phyloP scores from a whole-genome alignment of 805 yeast species.

The Schwanniomyces polymorphus region DNA sequence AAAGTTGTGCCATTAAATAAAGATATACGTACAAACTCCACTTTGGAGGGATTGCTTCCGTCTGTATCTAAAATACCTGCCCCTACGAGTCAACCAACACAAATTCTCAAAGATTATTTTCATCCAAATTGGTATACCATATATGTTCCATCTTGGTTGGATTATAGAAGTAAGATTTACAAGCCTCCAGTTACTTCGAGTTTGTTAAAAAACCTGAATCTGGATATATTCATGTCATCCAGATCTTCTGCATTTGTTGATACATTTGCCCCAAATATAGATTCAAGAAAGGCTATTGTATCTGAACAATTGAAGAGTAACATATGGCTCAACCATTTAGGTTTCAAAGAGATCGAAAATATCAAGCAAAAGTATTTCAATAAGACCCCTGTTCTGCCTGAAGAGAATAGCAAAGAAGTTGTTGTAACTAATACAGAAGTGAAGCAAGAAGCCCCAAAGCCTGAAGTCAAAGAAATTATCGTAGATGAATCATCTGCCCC shows the following conservation, averaged over 20 bases:
- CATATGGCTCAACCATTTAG: slow-evolving; percentile 43
- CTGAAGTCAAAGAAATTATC: neutral
- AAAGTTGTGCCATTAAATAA: slow-evolving; percentile 57
- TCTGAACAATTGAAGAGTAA: slow-evolving; percentile 29
- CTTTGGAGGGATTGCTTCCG: slow-evolving; percentile 30
- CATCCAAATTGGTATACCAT: slow-evolving; percentile 48
- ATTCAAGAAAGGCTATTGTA: slow-evolving; percentile 33
- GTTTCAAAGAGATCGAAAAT: slow-evolving; percentile 27
- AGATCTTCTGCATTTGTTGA: slow-evolving; percentile 21
- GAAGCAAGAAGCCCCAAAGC: neutral
- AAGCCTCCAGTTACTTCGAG: slow-evolving; percentile 28
- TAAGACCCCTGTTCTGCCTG: slow-evolving; percentile 5
- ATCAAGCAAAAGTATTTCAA: slow-evolving; percentile 17
- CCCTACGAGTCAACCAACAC: slow-evolving; percentile 29
- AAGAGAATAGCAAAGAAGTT: slow-evolving; percentile 1
- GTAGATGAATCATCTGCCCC: slow-evolving; percentile 1
- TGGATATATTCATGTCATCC: slow-evolving; percentile 16
- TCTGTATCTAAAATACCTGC: slow-evolving; percentile 32
- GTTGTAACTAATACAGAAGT: slow-evolving; percentile 3
- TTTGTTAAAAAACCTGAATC: slow-evolving; percentile 21
- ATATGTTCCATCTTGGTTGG: slow-evolving; percentile 43
- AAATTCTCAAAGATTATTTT: slow-evolving; percentile 41
- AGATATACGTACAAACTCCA: slow-evolving; percentile 16
- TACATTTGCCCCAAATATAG: slow-evolving; percentile 38
- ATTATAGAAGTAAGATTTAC: slow-evolving; percentile 22